Evolutionary conservation across 805 yeast genomes (phyloP).

Genomic region (Wickerhamiella brachini): DNA sequence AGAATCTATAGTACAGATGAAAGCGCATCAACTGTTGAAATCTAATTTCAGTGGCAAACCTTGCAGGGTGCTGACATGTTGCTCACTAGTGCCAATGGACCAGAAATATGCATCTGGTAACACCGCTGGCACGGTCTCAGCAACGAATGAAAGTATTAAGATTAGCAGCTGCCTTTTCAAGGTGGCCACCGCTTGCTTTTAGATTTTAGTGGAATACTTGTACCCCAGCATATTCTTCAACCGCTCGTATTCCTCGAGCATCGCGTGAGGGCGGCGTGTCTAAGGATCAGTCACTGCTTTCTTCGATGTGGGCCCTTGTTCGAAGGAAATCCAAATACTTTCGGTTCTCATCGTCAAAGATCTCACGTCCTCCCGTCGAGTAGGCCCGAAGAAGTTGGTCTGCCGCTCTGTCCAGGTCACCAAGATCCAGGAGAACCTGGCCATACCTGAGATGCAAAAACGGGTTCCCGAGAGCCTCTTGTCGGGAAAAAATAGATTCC

Average conservation of each 20-base stretch:
- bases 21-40: too few relatives aligned
- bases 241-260: too few relatives aligned
- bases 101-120: background rate
- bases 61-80: background rate
- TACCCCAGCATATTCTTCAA: too few relatives aligned
- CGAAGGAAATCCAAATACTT: background rate
- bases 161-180: background rate
- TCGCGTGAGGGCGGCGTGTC: too few relatives aligned
- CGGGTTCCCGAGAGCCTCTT: background rate
- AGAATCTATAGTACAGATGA: too few relatives aligned
- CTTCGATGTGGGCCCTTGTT: background rate
- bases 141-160: background rate
- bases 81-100: background rate
- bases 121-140: background rate
- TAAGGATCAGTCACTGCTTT: background rate
- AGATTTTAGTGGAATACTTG: too few relatives aligned
- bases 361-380: background rate
- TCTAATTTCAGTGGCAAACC: too few relatives aligned
- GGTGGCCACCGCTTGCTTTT: too few relatives aligned
- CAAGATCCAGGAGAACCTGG: background rate
- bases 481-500: background rate
- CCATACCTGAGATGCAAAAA: background rate
- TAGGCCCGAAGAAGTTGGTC: background rate
- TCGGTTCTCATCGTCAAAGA: background rate
- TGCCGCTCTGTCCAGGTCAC: background rate